Evolutionary conservation across 169 alveolate species (phyloP).

Genomic region (Miamiensis avidus): DNA sequence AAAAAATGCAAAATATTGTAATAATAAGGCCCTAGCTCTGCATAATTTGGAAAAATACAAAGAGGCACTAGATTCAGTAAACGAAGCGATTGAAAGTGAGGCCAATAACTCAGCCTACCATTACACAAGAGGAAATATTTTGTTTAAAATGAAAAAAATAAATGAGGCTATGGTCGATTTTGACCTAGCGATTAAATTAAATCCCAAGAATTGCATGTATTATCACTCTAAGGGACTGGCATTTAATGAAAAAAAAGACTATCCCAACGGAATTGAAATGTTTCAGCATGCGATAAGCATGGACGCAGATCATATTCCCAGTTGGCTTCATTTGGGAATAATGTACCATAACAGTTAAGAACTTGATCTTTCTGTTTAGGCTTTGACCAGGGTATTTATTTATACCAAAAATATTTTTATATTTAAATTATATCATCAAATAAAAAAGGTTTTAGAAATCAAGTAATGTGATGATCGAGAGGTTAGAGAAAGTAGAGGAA

Average conservation of each 20-base stretch:
- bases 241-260: conserved; percentile 57
- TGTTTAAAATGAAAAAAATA: conserved; percentile 7
- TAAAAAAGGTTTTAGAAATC: conserved; percentile 56
- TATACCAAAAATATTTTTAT: too few relatives aligned
- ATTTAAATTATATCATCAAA: too few relatives aligned
- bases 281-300: conserved; percentile 67
- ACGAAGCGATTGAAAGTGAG: conserved; percentile 68
- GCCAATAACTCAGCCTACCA: conserved; percentile 58
- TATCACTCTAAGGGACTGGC: conserved; percentile 81
- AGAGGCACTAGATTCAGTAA: conserved; percentile 66
- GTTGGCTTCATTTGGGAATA: conserved; percentile 77
- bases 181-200: conserved; percentile 64
- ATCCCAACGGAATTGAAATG: conserved; percentile 69
- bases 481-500: conserved; percentile 71
- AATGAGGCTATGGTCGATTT: conserved; percentile 73
- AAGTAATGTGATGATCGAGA: conserved; percentile 47
- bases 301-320: conserved; percentile 63
- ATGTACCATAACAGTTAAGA: conserved; percentile 68
- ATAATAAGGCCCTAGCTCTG: conserved; percentile 69
- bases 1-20: conserved; percentile 51
- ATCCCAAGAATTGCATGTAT: conserved; percentile 61
- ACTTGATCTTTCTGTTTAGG: conserved; percentile 64
- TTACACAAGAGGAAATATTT: conserved; percentile 57
- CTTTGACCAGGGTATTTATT: background rate
- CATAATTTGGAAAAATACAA: conserved; percentile 57